Base-by-base conservation (phyloP, 805 yeast species). In the Ogataea siamensis region DNA sequence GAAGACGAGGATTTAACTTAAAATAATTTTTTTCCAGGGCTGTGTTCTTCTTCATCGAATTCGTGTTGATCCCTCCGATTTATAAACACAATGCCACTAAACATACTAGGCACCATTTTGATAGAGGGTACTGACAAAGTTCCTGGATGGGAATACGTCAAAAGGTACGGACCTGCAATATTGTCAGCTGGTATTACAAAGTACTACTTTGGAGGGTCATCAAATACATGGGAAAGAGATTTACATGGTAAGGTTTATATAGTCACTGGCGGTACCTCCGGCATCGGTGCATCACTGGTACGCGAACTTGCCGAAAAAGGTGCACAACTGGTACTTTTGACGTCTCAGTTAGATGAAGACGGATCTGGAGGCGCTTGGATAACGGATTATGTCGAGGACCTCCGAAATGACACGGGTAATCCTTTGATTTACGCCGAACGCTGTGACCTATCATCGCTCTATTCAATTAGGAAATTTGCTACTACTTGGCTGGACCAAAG, bases 191-290 rank as follows among this genome's bases (percentile, higher is more conserved):
- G 66, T 0, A 71, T 72, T 1, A 35, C 78, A 28, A 91, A 91
- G 58, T 76, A 76, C 57, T 87, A 84, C 64, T 80, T 84, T 52
- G 75, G 82, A 23, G 99, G 99, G 8, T 61, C 85, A 1, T 49
- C 74, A 14, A 93, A 91, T 62, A 84, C 88, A 0, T 91, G 96
- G 96, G 95, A 87, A 45, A 71, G 97, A 43, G 89, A 88, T 47
- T 63, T 91, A 57, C 96, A 93, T 56, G 97, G 98, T 1, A 79
- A 80, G 53, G 98, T 89, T 4, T 83, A 71, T 51, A 67, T 85
- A 14, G 70, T 86, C 5, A 83, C 93, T 0, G 99, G 99, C n/a
- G 99, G 95, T 2, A 91, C 98, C 0, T 74, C 94, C 1, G 97
- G 98, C 0, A 58, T 87, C 43, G 99, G 99, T 0, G 83, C 91